Percentiles rank a stretch among this genome's conserved stretches.
Conservation (phyloP, 31 red algal genomes). For the Bonnemaisonia californica region DNA sequence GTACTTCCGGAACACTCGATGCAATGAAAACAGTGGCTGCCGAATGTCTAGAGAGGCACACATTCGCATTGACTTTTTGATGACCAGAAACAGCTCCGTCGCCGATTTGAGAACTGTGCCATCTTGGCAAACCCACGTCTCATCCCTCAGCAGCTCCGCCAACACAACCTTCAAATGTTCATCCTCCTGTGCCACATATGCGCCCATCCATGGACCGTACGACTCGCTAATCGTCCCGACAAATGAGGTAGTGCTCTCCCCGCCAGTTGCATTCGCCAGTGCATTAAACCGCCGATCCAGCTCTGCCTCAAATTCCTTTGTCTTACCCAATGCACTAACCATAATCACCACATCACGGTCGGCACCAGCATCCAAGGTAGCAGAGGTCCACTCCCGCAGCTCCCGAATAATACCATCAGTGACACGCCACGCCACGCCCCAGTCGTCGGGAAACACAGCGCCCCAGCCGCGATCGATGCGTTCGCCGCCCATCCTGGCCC, state of each 20-base stretch:
- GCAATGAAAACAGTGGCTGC: slow-evolving; percentile 87
- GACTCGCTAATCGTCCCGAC: slow-evolving; percentile 76
- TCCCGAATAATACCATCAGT: slow-evolving; percentile 60
- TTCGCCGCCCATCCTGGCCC: slow-evolving; percentile 57
- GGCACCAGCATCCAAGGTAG: slow-evolving; percentile 58
- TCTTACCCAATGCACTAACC: slow-evolving; percentile 79
- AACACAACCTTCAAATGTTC: slow-evolving; percentile 69
- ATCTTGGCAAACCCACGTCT: slow-evolving; percentile 78
- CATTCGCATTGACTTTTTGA: slow-evolving; percentile 88
- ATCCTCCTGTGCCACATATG: slow-evolving; percentile 86
- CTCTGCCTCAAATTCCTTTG: slow-evolving; percentile 87
- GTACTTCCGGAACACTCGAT: slow-evolving; percentile 85
- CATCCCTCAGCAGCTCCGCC: slow-evolving; percentile 56
- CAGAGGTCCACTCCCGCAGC: slow-evolving; percentile 44
- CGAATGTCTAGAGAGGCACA: slow-evolving; percentile 81
- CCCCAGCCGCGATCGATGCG: slow-evolving; percentile 56
- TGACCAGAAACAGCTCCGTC: slow-evolving; percentile 86
- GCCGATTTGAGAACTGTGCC: slow-evolving; percentile 71
- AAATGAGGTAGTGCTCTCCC: slow-evolving; percentile 35
- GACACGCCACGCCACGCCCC: slow-evolving; percentile 69
- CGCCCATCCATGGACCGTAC: slow-evolving; percentile 94
- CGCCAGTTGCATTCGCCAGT: neutral
- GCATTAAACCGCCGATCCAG: slow-evolving; percentile 73
- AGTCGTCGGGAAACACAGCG: slow-evolving; percentile 62
- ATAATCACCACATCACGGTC: slow-evolving; percentile 77